These are phyloP conservation scores for Colletotrichum navitas DNA, from an alignment of 2,329 filamentous ascomycete species.

Conservation along the genomic window DNA sequence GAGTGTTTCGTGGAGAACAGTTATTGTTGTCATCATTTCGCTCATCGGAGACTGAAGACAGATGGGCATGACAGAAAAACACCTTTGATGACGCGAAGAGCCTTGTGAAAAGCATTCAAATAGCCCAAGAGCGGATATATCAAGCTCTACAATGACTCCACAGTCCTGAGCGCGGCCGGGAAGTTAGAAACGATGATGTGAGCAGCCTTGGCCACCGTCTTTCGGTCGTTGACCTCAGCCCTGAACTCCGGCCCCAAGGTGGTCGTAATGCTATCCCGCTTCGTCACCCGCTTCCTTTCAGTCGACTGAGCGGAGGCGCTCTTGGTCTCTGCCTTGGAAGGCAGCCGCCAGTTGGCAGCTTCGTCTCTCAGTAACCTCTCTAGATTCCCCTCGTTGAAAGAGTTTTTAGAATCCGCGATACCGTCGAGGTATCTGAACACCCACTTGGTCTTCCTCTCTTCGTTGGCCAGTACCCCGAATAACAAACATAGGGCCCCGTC, in stretches of 20 bases:
- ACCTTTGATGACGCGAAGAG: background rate
- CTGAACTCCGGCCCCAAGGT: slow-evolving; percentile 17
- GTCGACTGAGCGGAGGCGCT: background rate
- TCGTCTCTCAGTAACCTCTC: slow-evolving; percentile 11
- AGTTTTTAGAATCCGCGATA: background rate
- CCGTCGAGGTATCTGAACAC: slow-evolving; percentile 7
- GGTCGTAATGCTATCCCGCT: slow-evolving; percentile 10
- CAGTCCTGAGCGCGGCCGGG: background rate
- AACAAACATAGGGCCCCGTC: slow-evolving; percentile 1
- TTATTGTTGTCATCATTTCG: background rate
- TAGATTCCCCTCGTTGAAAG: slow-evolving; percentile 5
- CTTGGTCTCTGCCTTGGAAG: background rate
- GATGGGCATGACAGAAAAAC: no score
- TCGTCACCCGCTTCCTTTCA: slow-evolving; percentile 13
- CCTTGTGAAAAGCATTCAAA: background rate
- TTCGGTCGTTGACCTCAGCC: slow-evolving; percentile 17
- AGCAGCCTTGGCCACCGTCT: slow-evolving; percentile 6
- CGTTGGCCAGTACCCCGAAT: slow-evolving; percentile 5
- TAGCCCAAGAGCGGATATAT: no score
- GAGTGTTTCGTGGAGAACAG: no score
- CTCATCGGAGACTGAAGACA: background rate
- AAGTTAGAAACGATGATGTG: slow-evolving; percentile 2
- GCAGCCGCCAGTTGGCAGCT: background rate
- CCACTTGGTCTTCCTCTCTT: slow-evolving; percentile 10
- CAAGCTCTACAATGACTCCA: background rate